Conservation (phyloP, 83 land plant species). For the Thuja plicata region DNA sequence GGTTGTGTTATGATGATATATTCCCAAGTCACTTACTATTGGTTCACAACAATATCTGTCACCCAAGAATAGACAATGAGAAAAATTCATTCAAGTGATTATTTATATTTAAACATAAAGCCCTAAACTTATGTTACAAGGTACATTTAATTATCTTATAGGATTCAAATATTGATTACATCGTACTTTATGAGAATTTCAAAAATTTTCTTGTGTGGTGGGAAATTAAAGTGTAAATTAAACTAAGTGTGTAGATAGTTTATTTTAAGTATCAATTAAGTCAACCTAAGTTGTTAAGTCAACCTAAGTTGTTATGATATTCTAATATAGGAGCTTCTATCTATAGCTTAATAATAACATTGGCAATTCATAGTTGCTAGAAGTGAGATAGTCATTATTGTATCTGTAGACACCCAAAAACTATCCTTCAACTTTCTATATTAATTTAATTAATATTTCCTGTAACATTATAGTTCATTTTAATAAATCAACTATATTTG, state of each 20-base stretch:
- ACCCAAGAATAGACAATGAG: not conserved
- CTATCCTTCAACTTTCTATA: too few relatives aligned
- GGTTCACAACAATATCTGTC: constrained; percentile 71
- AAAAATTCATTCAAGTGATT: not conserved
- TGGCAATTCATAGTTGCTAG: not conserved
- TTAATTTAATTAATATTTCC: too few relatives aligned
- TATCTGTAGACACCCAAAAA: too few relatives aligned
- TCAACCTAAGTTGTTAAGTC: too few relatives aligned
- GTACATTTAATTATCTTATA: not conserved
- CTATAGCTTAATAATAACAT: not conserved
- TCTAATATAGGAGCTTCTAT: not conserved
- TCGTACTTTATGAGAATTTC: not conserved
- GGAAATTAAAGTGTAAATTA: not conserved
- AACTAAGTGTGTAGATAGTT: not conserved
- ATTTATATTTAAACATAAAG: not conserved
- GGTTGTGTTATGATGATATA: constrained; percentile 76
- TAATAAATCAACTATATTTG: too few relatives aligned
- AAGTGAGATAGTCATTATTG: not conserved
- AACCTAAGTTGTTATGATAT: not conserved
- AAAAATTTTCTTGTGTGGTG: not conserved
- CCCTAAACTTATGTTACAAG: not conserved
- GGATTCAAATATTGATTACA: not conserved
- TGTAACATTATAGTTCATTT: too few relatives aligned
- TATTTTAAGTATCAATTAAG: not conserved
- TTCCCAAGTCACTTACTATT: constrained; percentile 71